Base-by-base conservation (phyloP, 352 stramenopile species). In the Pythium aristosporum region DNA sequence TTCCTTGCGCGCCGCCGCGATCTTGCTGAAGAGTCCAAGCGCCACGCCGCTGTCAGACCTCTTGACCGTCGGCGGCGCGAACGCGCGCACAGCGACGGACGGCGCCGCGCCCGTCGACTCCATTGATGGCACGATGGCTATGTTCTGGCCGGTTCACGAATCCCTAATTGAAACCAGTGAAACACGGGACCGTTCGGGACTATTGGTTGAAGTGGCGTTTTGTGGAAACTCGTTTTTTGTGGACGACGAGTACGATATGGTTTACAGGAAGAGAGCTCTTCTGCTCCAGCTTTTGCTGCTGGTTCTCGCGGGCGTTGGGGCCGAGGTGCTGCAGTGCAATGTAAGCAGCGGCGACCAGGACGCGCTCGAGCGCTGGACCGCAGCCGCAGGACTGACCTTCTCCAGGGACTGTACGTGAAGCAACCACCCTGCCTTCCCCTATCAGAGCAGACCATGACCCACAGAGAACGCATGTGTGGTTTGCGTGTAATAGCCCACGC, bases 1-100 rank as follows among this genome's bases (percentile, higher is more conserved):
- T 55, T 90, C 79, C 68, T 88, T 92, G 51, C 79, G 79, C 36
- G 73, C 77, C 18, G 81, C 79, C 49, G 79, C 78, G 56, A 92
- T 88, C 69, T 92, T 92, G 59, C 79, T 88, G 65, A 90, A 88
- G 55, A 90, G 71, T 1, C 79, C 78, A 9, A 92, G 68, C 39
- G 83, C 69, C 41, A 89, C 75, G 48, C 84, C 78, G 18, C 76
- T 75, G 34, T 77, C 67, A 1, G 54, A 58, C 20, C 53, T 47
- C 46, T 47, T 64, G 32, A 44, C 25, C 15, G 16, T 62, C 8
- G 41, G 43, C 4, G 43, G n/a, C 32, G 49, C 47, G 34, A 65
- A 65, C 16, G 54, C 42, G 52, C 54, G 57, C 18, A 44, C 23
- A 16, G 57, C 46, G 15, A 58, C 36, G 15, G 49, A 53, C 9